Base-by-base conservation (phyloP, 2,329 filamentous ascomycete genomes). In the Ceratocystis cacaofunesta region DNA sequence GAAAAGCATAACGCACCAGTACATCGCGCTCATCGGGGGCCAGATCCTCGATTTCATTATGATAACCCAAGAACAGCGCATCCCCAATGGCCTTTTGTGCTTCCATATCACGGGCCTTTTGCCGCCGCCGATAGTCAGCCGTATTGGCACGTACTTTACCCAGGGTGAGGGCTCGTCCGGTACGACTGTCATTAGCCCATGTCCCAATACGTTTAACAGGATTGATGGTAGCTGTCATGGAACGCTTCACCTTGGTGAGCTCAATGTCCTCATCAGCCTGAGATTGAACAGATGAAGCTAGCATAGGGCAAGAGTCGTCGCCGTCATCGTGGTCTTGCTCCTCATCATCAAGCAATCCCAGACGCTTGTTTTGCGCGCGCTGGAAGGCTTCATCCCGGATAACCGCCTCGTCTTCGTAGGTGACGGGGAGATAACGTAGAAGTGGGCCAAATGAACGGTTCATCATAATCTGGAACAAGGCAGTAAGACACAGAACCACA, bases 41-140 rank as follows among this genome's bases (percentile, higher is more conserved):
- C 61, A 99, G 79, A 72, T 99, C 94, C 74, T 96, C 92, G 69
- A 99, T 86, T 77, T 96, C 92, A 72, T 97, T 92, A 69, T 92
- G 86, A 71, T 92, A 89, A 3, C 89, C 89, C 25, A 89, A 87
- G 74, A 92, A 99, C 1, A 97, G 80, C 2, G 91, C 88, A 61
- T 91, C 86, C 5, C 88, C 88, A 30, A 92, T 87, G 1, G 83
- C 81, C 43, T 78, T 82, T 74, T 92, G 89, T 0, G 84, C 83
- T 74, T 94, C 89, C 1, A 89, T 75, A 70, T 92, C 88, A 67
- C 79, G 80, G 68, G 77, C 75, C 3, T 79, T 79, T 65, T 80
- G 80, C 32, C 77, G 69, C 22, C 74, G 73, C 28, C 82, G 75
- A 70, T 80, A 82, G n/a, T 76, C 73, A 0, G 78, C 75, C 0